A percentile compares a stretch with the other conserved stretches of the same genome.
Evolutionary conservation across 2,329 filamentous ascomycete species (phyloP).

Genomic region (Arthrobotrys entomopaga): DNA sequence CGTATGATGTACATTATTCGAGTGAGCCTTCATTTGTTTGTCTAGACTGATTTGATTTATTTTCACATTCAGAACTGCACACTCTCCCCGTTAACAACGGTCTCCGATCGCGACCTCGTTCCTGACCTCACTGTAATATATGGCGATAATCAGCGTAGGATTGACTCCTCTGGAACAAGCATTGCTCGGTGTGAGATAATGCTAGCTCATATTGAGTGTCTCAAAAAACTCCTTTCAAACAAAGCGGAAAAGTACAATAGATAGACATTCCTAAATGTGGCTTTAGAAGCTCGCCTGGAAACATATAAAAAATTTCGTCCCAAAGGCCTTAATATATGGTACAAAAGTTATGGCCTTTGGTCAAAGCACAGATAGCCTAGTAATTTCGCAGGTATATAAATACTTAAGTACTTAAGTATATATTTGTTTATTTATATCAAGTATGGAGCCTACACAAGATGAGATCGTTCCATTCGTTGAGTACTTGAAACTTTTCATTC

Average conservation of each 20-base stretch:
- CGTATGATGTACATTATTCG: constrained; percentile 63
- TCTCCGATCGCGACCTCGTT: constrained; percentile 24
- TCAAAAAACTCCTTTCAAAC: constrained; percentile 47
- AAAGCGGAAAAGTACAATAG: constrained; percentile 47
- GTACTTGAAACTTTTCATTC: no score
- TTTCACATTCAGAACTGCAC: constrained; percentile 32
- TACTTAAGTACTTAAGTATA: no score
- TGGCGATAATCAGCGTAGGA: constrained; percentile 41
- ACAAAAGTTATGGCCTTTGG: no score
- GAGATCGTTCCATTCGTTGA: no score
- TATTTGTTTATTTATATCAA: no score
- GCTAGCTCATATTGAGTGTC: constrained; percentile 48
- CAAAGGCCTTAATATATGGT: no score
- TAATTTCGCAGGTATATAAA: no score
- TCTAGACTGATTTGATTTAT: neutral
- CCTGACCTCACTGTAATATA: constrained; percentile 40
- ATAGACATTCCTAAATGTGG: neutral
- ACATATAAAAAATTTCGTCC: no score
- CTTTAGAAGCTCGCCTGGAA: no score
- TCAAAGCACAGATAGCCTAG: no score
- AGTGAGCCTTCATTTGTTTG: neutral
- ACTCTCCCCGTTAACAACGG: constrained; percentile 33
- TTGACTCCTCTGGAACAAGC: constrained; percentile 33
- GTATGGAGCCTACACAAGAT: no score
- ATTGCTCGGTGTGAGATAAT: constrained; percentile 40